These are phyloP conservation scores for Trichosporon sp. DNA, from an alignment of 1,284 basidiomycete genomes.

Conservation along the genomic window DNA sequence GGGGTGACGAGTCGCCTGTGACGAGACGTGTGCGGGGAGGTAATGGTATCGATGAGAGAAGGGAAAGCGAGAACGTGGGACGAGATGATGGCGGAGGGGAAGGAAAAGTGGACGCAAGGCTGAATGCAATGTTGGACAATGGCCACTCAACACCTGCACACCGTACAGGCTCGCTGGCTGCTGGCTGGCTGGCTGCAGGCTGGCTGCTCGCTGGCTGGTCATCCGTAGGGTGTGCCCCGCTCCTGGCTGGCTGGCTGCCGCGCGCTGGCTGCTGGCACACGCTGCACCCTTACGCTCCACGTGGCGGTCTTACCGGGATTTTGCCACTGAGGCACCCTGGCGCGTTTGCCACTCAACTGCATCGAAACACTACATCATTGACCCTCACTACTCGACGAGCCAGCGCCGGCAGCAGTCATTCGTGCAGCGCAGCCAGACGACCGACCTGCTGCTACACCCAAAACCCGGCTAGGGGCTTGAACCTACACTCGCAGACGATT, in stretches of 20 bases:
- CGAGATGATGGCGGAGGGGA: conserved; percentile 4
- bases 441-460: background rate
- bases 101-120: conserved; percentile 6
- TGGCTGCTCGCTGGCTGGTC: no score
- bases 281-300: background rate
- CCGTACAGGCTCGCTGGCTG: background rate
- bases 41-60: background rate
- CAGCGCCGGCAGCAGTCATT: background rate
- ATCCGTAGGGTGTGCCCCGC: no score
- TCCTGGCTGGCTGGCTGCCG: background rate
- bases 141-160: background rate
- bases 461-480: background rate
- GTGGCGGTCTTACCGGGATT: conserved; percentile 19
- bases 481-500: background rate
- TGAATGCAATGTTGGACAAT: conserved; percentile 6
- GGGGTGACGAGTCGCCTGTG: background rate
- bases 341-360: conserved; percentile 1
- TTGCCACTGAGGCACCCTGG: conserved; percentile 20
- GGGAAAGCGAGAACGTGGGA: background rate
- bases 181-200: no score
- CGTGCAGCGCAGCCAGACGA: background rate
- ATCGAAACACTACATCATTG: conserved; percentile 2
- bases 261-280: background rate
- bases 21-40: background rate
- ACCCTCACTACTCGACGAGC: background rate